phyloP scores from a whole-genome alignment of 2,329 filamentous ascomycete species.

The Helotiales sp. region DNA sequence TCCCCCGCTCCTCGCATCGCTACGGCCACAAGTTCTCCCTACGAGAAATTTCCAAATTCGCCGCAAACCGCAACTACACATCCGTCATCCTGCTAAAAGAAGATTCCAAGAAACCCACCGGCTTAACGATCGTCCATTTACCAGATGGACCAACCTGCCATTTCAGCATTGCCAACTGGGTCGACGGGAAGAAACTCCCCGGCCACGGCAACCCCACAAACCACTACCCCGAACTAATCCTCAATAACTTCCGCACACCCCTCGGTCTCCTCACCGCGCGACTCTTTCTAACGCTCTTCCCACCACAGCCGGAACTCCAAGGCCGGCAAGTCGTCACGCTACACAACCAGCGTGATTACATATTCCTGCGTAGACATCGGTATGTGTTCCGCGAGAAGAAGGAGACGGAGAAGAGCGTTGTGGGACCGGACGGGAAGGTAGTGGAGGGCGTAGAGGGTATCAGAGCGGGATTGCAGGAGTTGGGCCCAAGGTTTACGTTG shows the following conservation, averaged over 20 bases:
- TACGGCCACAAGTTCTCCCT: conserved; percentile 91
- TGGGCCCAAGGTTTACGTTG: conserved; percentile 82
- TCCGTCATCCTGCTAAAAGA: conserved; percentile 85
- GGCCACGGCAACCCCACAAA: conserved; percentile 88
- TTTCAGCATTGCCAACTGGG: conserved; percentile 88
- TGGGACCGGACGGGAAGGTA: conserved; percentile 79
- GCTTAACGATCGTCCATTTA: conserved; percentile 82
- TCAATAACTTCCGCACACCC: conserved; percentile 95
- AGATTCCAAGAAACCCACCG: conserved; percentile 83
- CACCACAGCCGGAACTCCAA: conserved; percentile 78
- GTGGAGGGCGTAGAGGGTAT: conserved; percentile 86
- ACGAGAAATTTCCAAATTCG: conserved; percentile 87
- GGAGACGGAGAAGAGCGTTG: conserved; percentile 83
- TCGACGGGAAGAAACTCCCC: conserved; percentile 84
- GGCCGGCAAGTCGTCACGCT: conserved; percentile 90
- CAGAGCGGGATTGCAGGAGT: conserved; percentile 84
- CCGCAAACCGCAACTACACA: conserved; percentile 80
- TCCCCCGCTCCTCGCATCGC: conserved; percentile 81
- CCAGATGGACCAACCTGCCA: conserved; percentile 89
- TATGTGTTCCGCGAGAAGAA: conserved; percentile 93
- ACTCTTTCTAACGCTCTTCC: conserved; percentile 81
- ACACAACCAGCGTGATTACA: conserved; percentile 95
- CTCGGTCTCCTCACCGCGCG: conserved; percentile 87
- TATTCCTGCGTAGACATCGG: conserved; percentile 87
- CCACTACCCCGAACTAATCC: conserved; percentile 85